phyloP scores from a whole-genome alignment of 176 grass and related monocot genomes.

The Saccharum spontaneum region DNA sequence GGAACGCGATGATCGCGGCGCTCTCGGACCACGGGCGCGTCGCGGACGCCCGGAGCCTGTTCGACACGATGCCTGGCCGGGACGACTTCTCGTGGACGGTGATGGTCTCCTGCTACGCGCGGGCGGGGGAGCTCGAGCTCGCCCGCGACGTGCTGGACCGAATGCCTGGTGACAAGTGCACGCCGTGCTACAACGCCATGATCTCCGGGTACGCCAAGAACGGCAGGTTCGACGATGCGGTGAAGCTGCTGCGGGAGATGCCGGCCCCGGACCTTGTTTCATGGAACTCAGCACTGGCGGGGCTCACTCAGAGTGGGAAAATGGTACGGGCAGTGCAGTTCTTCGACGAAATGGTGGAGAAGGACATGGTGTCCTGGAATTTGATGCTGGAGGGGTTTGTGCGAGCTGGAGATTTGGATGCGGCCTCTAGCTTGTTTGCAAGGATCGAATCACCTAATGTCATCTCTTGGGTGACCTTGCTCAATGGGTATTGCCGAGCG shows the following conservation, averaged over 20 bases:
- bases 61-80: conserved; percentile 49
- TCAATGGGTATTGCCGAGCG: conserved; percentile 49
- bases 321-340: conserved; percentile 33
- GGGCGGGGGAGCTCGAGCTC: conserved; percentile 41
- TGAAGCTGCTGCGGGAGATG: conserved; percentile 44
- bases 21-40: conserved; percentile 43
- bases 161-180: conserved; percentile 48
- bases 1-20: conserved; percentile 59
- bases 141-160: conserved; percentile 42
- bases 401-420: conserved; percentile 40
- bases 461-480: conserved; percentile 61
- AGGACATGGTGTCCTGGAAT: conserved; percentile 62
- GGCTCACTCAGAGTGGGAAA: conserved; percentile 38
- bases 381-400: conserved; percentile 63
- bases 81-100: conserved; percentile 55
- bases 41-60: conserved; percentile 36
- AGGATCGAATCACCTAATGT: conserved; percentile 49
- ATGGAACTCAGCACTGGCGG: conserved; percentile 52
- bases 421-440: conserved; percentile 40
- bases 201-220: conserved; percentile 63
- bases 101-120: conserved; percentile 56
- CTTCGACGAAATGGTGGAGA: conserved; percentile 49
- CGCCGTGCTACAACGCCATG: conserved; percentile 62
- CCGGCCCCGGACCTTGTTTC: conserved; percentile 31
- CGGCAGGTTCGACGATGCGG: conserved; percentile 42